Conservation (phyloP, 192 early-diverging fungal species). For the Lunasporangiospora selenospora region DNA sequence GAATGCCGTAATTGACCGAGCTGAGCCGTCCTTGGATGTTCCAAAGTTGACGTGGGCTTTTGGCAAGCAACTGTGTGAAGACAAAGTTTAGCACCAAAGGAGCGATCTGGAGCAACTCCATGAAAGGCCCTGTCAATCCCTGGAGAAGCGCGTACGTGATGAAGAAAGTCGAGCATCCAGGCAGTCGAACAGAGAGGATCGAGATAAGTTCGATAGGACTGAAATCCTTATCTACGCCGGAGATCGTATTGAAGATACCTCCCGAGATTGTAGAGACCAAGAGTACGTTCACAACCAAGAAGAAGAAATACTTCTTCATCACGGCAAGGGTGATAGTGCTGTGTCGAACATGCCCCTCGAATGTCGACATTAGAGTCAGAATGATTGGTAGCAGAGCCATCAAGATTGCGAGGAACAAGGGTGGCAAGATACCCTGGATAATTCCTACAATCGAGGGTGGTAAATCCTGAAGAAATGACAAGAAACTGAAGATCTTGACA, state of each 20-base stretch:
- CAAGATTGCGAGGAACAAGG: conserved; percentile 73
- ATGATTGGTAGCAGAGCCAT: conserved; percentile 73
- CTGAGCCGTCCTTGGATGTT: conserved; percentile 48
- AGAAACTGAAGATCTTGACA: conserved; percentile 15
- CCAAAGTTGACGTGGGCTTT: conserved; percentile 72
- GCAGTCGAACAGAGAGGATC: conserved; percentile 66
- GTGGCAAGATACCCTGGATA: conserved; percentile 77
- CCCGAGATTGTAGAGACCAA: conserved; percentile 76
- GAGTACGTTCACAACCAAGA: conserved; percentile 83
- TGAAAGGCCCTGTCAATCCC: conserved; percentile 65
- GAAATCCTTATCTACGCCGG: conserved; percentile 9
- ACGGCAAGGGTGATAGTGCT: conserved; percentile 17
- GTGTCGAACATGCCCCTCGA: conserved; percentile 28
- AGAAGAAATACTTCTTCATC: conserved; percentile 74
- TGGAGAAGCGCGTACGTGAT: conserved; percentile 82
- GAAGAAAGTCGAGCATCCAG: conserved; percentile 81
- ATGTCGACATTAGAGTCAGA: conserved; percentile 57
- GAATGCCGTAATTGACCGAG: conserved; percentile 45
- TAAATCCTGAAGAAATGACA: conserved; percentile 40
- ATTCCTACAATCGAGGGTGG: conserved; percentile 48
- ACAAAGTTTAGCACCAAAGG: conserved; percentile 70
- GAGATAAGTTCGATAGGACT: conserved; percentile 41
- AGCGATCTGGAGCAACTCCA: conserved; percentile 72
- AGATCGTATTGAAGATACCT: conserved; percentile 57
- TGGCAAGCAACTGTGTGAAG: conserved; percentile 59